Evolutionary conservation across 352 stramenopile genomes (phyloP), one percentile per base, ranked within the genome.

Genomic region (Globisporangium mamillatum): DNA sequence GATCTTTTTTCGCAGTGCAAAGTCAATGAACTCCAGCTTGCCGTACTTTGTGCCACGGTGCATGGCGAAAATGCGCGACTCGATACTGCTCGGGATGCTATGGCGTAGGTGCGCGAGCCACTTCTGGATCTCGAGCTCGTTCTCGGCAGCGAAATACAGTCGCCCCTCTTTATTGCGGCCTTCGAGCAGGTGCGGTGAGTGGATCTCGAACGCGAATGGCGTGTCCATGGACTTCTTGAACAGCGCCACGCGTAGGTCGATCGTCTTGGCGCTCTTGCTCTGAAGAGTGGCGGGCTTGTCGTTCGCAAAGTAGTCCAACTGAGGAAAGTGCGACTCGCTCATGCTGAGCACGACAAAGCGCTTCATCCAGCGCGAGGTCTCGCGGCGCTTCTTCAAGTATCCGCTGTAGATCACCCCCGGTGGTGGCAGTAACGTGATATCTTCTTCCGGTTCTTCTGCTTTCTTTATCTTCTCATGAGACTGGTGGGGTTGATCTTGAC

Each of bases 101-200:
- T 95, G 81, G 20, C 88, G 84, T 38, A 98, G 61, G 38, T 94
- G 79, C 0, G 88, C 85, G 12, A 98, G 76, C 93, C 94, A 98
- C 48, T 78, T 78, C 67, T 98, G 91, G 25, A 96, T 88, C 65
- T 97, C 89, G 44, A 96, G 68, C 48, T 97, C 91, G 41, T 71
- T 89, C 34, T 90, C 79, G 0, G 90, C 86, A 0, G 89, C 84
- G 56, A 97, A 97, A 64, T 95, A 95, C 9, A 98, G 68, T 4
- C 89, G 80, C 0, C 92, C 92, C 77, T 97, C 91, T 48, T 89
- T 88, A 70, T 98, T 98, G 46, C 79, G 79, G 3, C 88, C 83
- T 27, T 76, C 58, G 4, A 97, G 75, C 16, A 98, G 78, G 68
- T 93, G 75, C 7, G 90, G 89, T n/a, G 89, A 97, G 72, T 97